Percentiles rank a stretch among this genome's conserved stretches.
These are phyloP conservation scores for Sporothrix sp. DNA, from an alignment of 2,329 filamentous ascomycete genomes.

Conservation along the genomic window DNA sequence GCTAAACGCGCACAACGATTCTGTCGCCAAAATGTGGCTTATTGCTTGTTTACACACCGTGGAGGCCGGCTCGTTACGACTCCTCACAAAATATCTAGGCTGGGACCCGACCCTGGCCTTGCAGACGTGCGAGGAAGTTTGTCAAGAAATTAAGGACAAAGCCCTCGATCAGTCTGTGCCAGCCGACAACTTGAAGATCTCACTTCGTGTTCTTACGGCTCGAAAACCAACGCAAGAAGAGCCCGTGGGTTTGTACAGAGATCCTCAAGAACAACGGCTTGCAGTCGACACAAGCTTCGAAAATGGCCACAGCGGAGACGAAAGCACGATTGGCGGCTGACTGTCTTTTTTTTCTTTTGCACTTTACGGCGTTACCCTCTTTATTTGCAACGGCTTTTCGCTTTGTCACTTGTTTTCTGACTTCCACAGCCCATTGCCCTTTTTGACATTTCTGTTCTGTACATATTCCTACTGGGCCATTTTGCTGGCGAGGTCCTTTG, in stretches of 20 bases:
- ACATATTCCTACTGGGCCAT: too few species aligned
- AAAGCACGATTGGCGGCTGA: constrained; percentile 14
- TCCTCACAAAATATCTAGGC: constrained; percentile 42
- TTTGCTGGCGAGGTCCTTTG: too few species aligned
- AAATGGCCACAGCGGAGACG: constrained; percentile 9
- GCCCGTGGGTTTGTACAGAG: constrained; percentile 5
- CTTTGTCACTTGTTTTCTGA: neutral
- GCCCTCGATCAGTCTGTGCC: constrained; percentile 33
- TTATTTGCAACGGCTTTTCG: too few species aligned
- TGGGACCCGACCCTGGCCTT: constrained; percentile 43
- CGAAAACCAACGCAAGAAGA: constrained; percentile 35
- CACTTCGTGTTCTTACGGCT: constrained; percentile 38
- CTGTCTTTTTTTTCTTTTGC: neutral
- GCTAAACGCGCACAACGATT: constrained; percentile 34
- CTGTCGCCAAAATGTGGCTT: constrained; percentile 36
- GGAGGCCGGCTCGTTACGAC: constrained; percentile 35
- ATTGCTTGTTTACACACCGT: constrained; percentile 33
- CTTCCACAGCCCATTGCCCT: too few species aligned
- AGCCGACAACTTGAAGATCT: constrained; percentile 33
- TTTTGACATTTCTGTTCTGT: too few species aligned
- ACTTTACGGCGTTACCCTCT: too few species aligned
- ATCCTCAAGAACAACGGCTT: neutral
- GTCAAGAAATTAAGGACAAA: constrained; percentile 38
- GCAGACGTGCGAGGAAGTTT: constrained; percentile 36
- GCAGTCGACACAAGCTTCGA: neutral